phyloP scores from a whole-genome alignment of 768 basidiomycete genomes.

The Piloderma croceum region DNA sequence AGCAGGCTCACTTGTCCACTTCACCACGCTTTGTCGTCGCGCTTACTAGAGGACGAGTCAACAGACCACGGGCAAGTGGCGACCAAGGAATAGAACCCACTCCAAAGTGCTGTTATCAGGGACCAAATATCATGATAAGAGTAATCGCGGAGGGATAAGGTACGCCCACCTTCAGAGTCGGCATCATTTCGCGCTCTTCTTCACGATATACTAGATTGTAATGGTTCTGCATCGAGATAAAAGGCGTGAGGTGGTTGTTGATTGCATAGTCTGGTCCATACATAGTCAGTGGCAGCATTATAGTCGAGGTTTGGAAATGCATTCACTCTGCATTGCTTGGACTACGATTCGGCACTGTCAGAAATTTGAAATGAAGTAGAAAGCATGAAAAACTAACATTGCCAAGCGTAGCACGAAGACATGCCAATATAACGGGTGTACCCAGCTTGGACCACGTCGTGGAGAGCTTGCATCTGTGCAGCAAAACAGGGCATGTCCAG shows the following conservation, averaged over 20 bases:
- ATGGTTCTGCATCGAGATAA: constrained; percentile 41
- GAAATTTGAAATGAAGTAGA: background rate
- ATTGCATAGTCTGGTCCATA: constrained; percentile 30
- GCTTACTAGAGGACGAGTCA: constrained; percentile 16
- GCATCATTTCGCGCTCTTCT: constrained; percentile 34
- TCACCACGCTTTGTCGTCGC: background rate
- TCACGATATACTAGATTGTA: constrained; percentile 37
- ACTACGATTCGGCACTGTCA: constrained; percentile 15
- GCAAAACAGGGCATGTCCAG: too few species aligned
- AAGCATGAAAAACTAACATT: constrained; percentile 21
- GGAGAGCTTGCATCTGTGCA: constrained; percentile 43
- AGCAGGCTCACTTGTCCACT: background rate
- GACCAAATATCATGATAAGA: background rate
- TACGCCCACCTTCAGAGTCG: constrained; percentile 16
- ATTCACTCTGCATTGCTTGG: constrained; percentile 35
- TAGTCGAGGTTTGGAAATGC: background rate
- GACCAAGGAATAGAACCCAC: constrained; percentile 32
- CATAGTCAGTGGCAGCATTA: background rate
- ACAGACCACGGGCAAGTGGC: constrained; percentile 25
- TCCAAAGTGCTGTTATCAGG: constrained; percentile 20
- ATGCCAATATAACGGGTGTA: constrained; percentile 43
- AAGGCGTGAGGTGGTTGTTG: constrained; percentile 25
- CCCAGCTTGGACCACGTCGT: constrained; percentile 43
- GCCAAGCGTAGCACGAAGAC: constrained; percentile 37
- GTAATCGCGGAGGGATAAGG: background rate